Percentiles rank a stretch among this genome's conserved stretches.
Evolutionary conservation across 2,329 filamentous ascomycete species (phyloP).

Genomic region (Apiospora marii): DNA sequence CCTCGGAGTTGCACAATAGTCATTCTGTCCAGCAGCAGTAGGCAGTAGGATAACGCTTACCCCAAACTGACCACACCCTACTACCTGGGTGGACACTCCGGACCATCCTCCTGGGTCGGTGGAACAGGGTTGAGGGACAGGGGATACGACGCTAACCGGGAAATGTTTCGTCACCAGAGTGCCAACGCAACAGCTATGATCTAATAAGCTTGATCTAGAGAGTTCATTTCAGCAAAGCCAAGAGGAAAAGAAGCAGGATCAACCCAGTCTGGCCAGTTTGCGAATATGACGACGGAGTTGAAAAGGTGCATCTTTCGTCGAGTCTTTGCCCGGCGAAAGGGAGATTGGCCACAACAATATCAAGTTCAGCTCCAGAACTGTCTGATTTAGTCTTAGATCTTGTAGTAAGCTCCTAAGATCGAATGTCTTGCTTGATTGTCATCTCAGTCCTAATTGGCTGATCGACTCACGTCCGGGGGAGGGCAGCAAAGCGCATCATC

Average conservation of each 20-base stretch:
- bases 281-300: neutral
- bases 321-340: neutral
- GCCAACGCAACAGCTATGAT: constrained; percentile 34
- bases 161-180: constrained; percentile 37
- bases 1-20: neutral
- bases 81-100: constrained; percentile 5
- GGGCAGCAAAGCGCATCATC: neutral
- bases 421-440: neutral
- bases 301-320: neutral
- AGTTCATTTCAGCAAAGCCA: neutral
- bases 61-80: neutral
- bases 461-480: neutral
- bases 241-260: neutral
- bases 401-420: neutral
- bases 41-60: neutral
- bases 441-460: neutral
- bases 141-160: constrained; percentile 20
- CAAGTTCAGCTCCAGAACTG: neutral
- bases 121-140: constrained; percentile 8
- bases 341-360: neutral
- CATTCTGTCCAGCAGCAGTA: constrained; percentile 7
- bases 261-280: constrained; percentile 8
- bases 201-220: constrained; percentile 11
- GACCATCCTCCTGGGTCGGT: constrained; percentile 20
- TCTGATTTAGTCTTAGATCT: constrained; percentile 8